Percentiles rank a stretch among this genome's conserved stretches.
Conservation (phyloP, 2,329 filamentous ascomycete species). For the Cryphonectria nitschkei region DNA sequence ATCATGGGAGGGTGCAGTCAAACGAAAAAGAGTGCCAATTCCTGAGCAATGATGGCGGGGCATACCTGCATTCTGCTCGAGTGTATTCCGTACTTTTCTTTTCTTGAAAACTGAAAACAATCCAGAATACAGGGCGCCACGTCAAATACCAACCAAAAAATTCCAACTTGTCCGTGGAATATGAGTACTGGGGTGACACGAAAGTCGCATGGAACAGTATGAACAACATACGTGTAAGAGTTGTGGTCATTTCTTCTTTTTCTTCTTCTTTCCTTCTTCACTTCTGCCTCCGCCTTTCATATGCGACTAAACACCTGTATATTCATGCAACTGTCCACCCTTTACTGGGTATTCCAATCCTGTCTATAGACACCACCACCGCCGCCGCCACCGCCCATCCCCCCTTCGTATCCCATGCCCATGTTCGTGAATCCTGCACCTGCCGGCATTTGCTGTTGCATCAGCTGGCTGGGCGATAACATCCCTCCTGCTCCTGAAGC, state of each 20-base stretch:
- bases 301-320: neutral
- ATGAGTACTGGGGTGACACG: neutral
- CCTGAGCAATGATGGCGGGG: neutral
- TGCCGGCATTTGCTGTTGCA: conserved; percentile 5
- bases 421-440: neutral
- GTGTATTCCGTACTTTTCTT: neutral
- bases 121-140: conserved; percentile 17
- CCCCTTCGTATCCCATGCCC: neutral
- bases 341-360: conserved; percentile 19
- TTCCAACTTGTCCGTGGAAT: neutral
- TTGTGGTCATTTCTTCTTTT: neutral
- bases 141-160: conserved; percentile 5
- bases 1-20: neutral
- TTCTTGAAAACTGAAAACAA: conserved; percentile 3
- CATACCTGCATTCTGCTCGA: neutral
- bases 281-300: no score
- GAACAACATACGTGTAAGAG: no score
- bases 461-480: conserved; percentile 16
- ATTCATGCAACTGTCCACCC: neutral
- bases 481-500: neutral
- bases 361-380: neutral
- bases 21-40: neutral
- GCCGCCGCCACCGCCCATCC: neutral
- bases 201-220: neutral
- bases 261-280: neutral